Evolutionary conservation across 345 rosid genomes (phyloP).

Genomic region (Anacardium occidentale): DNA sequence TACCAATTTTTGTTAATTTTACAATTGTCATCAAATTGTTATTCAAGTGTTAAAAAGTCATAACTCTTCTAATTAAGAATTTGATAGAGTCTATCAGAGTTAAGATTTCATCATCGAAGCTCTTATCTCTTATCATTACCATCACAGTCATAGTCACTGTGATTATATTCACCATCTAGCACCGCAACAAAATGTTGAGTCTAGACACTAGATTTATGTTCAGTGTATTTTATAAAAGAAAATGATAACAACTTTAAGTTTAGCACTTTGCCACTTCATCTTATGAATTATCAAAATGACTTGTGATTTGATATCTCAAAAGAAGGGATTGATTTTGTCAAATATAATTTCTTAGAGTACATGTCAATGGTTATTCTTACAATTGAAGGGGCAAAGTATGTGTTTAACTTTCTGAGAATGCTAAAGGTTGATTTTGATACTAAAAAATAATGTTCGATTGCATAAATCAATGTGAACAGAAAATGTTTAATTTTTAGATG

Average conservation of each 20-base stretch:
- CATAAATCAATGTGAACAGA: slow-evolving; percentile 49
- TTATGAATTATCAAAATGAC: slow-evolving; percentile 38
- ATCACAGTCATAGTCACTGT: neutral
- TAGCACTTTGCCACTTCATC: slow-evolving; percentile 31
- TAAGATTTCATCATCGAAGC: slow-evolving; percentile 2
- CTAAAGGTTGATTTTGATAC: slow-evolving; percentile 36
- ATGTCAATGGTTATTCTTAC: slow-evolving; percentile 28
- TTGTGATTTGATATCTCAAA: slow-evolving; percentile 35
- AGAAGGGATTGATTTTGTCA: slow-evolving; percentile 25
- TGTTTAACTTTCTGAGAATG: slow-evolving; percentile 49
- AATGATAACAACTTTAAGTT: slow-evolving; percentile 30
- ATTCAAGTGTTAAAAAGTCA: neutral
- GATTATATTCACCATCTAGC: neutral
- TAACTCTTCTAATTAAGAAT: slow-evolving; percentile 9
- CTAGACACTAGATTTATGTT: neutral
- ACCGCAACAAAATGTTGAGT: neutral
- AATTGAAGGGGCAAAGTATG: slow-evolving; percentile 32
- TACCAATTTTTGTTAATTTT: neutral
- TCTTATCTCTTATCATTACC: neutral
- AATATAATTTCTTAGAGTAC: slow-evolving; percentile 27
- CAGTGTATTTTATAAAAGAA: slow-evolving; percentile 7
- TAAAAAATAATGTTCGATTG: slow-evolving; percentile 34
- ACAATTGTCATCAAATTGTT: neutral
- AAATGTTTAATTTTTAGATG: slow-evolving; percentile 37
- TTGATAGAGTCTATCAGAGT: slow-evolving; percentile 22